These are phyloP conservation scores for Mycosphaerella sp. DNA, from an alignment of 2,329 filamentous ascomycete species.

Conservation along the genomic window DNA sequence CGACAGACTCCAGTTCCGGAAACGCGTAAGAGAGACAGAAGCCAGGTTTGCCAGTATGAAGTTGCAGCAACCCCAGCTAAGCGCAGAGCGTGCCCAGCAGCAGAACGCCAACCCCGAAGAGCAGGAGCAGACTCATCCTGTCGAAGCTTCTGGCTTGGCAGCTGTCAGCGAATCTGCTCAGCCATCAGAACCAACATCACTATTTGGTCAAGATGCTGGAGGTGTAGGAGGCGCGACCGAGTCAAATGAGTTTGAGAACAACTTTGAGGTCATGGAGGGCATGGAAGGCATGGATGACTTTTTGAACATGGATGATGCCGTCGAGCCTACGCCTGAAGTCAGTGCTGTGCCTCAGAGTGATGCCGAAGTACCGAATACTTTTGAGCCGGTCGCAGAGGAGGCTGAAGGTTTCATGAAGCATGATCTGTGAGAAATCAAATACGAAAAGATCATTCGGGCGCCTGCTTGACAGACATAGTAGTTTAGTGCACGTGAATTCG, in stretches of 20 bases:
- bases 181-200: slow-evolving; percentile 4
- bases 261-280: slow-evolving; percentile 9
- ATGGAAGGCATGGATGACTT: slow-evolving; percentile 11
- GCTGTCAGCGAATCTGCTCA: slow-evolving; percentile 1
- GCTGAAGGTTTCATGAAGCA: slow-evolving; percentile 30
- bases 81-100: slow-evolving; percentile 5
- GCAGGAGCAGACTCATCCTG: slow-evolving; percentile 3
- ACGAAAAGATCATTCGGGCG: too few species aligned
- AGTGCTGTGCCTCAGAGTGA: slow-evolving; percentile 5
- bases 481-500: too few species aligned
- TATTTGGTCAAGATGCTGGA: slow-evolving; percentile 7
- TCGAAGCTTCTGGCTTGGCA: neutral
- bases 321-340: slow-evolving; percentile 5
- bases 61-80: slow-evolving; percentile 19
- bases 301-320: slow-evolving; percentile 10
- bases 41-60: slow-evolving; percentile 40
- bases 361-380: neutral
- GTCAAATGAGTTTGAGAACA: slow-evolving; percentile 7
- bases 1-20: slow-evolving; percentile 84
- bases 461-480: too few species aligned
- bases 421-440: slow-evolving; percentile 21
- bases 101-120: neutral
- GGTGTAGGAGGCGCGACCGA: neutral
- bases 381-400: slow-evolving; percentile 23
- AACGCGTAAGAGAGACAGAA: slow-evolving; percentile 76